These are phyloP conservation scores for Fusarium drepaniforme DNA, from an alignment of 2,329 filamentous ascomycete genomes.

Conservation along the genomic window DNA sequence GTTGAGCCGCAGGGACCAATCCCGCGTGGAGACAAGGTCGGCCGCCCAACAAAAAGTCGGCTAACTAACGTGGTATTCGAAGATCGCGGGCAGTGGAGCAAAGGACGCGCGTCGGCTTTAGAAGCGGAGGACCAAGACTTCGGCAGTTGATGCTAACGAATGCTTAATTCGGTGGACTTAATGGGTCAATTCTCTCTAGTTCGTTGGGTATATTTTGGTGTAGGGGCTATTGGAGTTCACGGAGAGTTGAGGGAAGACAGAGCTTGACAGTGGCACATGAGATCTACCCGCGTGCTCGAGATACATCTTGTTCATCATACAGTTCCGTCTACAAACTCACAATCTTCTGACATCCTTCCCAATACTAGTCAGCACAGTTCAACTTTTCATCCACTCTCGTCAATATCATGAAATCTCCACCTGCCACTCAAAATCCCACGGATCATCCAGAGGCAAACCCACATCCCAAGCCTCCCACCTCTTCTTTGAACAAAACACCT, in stretches of 20 bases:
- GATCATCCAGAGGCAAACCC: background rate
- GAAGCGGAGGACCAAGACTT: background rate
- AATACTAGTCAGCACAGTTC: background rate
- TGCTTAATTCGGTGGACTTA: background rate
- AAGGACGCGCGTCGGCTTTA: constrained; percentile 7
- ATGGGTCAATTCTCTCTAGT: background rate
- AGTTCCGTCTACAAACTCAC: background rate
- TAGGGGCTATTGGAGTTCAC: too few relatives aligned
- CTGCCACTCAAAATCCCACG: background rate
- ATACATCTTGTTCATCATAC: background rate
- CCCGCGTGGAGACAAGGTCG: background rate
- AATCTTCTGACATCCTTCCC: too few relatives aligned
- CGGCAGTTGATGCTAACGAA: background rate
- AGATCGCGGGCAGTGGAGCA: constrained; percentile 5
- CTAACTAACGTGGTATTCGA: background rate
- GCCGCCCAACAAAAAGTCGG: background rate
- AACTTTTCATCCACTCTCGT: background rate
- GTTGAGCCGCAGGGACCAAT: background rate
- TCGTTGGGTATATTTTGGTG: background rate
- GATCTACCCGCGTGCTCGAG: too few relatives aligned
- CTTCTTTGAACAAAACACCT: constrained; percentile 43
- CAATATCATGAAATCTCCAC: background rate
- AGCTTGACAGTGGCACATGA: background rate
- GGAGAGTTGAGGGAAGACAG: background rate
- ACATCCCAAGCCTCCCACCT: constrained; percentile 56